Evolutionary conservation across 768 basidiomycete species (phyloP).

Genomic region (Leucosporidium scottii): DNA sequence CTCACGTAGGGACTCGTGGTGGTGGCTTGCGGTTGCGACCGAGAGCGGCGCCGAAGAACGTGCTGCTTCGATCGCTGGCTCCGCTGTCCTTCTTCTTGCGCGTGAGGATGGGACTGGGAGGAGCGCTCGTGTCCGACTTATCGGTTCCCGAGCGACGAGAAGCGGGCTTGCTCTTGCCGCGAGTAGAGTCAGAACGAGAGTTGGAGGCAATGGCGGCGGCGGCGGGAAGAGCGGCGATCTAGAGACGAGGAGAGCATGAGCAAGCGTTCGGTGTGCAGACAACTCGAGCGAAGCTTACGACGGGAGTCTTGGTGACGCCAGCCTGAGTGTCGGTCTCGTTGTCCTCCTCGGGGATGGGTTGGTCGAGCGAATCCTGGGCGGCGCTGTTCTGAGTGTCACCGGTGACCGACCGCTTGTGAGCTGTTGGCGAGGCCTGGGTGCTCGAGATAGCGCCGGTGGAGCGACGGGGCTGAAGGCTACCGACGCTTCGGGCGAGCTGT

Average conservation of each 20-base stretch:
- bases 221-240: background rate
- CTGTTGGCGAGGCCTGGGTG: no score
- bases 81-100: conserved; percentile 35
- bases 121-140: background rate
- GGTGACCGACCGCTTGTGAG: no score
- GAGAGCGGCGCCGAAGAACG: conserved; percentile 62
- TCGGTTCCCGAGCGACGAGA: background rate
- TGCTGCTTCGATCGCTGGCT: conserved; percentile 43
- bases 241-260: no score
- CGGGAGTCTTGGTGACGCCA: background rate
- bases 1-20: conserved; percentile 24
- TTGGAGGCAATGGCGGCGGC: background rate
- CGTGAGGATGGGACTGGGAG: background rate
- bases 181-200: background rate
- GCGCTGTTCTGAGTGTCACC: background rate
- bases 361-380: background rate
- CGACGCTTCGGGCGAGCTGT: no score
- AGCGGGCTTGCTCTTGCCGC: conserved; percentile 2
- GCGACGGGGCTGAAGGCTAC: no score
- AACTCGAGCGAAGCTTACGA: no score
- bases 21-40: conserved; percentile 39
- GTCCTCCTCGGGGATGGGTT: background rate
- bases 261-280: no score
- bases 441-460: no score
- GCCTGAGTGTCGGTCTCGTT: background rate